Percentiles rank a stretch among this genome's conserved stretches.
Evolutionary conservation across 2,329 filamentous ascomycete species (phyloP).

Genomic region (Verticillium isaacii): DNA sequence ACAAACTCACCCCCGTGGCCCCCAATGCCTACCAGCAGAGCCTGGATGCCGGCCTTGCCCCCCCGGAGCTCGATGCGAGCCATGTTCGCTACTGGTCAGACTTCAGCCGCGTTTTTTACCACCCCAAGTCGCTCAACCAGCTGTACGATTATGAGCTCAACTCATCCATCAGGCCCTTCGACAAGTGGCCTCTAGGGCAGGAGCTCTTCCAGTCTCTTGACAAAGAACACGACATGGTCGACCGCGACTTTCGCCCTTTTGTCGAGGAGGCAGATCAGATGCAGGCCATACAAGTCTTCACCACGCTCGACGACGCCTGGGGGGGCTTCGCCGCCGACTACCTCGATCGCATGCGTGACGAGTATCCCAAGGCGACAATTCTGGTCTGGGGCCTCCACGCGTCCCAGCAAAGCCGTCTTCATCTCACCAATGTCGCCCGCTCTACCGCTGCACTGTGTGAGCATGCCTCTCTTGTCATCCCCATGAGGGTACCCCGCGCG

Average conservation of each 20-base stretch:
- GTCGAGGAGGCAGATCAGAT: slow-evolving; percentile 90
- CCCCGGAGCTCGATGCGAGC: slow-evolving; percentile 60
- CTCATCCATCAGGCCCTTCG: slow-evolving; percentile 76
- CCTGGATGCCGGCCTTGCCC: slow-evolving; percentile 65
- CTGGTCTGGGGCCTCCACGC: slow-evolving; percentile 85
- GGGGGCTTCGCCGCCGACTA: slow-evolving; percentile 71
- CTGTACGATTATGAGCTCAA: slow-evolving; percentile 83
- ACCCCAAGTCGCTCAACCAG: slow-evolving; percentile 82
- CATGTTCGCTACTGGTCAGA: slow-evolving; percentile 96
- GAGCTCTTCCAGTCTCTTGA: slow-evolving; percentile 71
- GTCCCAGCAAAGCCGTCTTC: slow-evolving; percentile 55
- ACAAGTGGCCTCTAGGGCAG: slow-evolving; percentile 68
- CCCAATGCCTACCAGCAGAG: slow-evolving; percentile 73
- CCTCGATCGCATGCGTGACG: slow-evolving; percentile 75
- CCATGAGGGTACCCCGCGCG: slow-evolving; percentile 60
- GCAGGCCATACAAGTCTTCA: slow-evolving; percentile 78
- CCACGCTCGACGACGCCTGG: slow-evolving; percentile 73
- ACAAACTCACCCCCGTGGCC: slow-evolving; percentile 62
- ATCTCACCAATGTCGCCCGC: slow-evolving; percentile 69
- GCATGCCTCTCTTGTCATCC: slow-evolving; percentile 73
- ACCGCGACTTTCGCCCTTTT: slow-evolving; percentile 85
- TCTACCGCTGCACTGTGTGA: slow-evolving; percentile 64
- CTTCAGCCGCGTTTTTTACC: slow-evolving; percentile 87
- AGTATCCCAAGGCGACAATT: slow-evolving; percentile 81
- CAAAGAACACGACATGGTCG: slow-evolving; percentile 78